These are phyloP conservation scores for Saccharum hybrid DNA, from an alignment of 202 grass and related monocot genomes.

Conservation along the genomic window DNA sequence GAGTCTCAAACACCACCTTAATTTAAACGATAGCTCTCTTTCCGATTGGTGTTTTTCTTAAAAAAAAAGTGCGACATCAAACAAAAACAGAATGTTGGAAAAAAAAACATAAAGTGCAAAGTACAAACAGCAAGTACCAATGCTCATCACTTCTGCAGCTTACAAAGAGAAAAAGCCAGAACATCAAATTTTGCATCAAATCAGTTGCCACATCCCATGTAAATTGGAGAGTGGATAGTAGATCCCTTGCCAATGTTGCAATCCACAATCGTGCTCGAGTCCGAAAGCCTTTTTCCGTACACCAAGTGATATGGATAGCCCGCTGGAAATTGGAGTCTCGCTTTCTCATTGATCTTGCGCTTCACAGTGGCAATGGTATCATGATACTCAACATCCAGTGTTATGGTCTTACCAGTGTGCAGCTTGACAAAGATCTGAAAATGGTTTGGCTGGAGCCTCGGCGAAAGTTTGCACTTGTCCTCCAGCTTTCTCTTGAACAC, in stretches of 20 bases:
- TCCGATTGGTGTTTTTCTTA: too few species aligned
- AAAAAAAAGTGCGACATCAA: too few species aligned
- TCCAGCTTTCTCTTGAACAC: constrained; percentile 22
- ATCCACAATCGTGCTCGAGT: not conserved
- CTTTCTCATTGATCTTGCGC: not conserved
- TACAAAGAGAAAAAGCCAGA: too few species aligned
- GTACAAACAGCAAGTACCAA: too few species aligned
- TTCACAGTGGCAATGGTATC: not conserved
- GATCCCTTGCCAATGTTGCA: not conserved
- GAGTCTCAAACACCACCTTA: too few species aligned
- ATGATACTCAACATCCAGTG: not conserved
- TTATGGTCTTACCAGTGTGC: not conserved
- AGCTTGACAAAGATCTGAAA: constrained; percentile 22
- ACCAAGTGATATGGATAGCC: not conserved
- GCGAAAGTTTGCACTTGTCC: not conserved
- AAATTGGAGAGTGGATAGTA: not conserved
- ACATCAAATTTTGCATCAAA: not conserved
- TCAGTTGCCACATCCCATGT: not conserved
- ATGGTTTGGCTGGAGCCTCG: not conserved
- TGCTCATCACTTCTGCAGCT: too few species aligned
- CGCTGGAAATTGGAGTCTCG: not conserved
- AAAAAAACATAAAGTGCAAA: too few species aligned
- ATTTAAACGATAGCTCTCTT: too few species aligned
- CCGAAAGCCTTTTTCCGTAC: not conserved
- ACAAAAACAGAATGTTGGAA: too few species aligned